Base-by-base conservation (phyloP, 805 yeast species). In the Tetrapisispora pingtungensis region DNA sequence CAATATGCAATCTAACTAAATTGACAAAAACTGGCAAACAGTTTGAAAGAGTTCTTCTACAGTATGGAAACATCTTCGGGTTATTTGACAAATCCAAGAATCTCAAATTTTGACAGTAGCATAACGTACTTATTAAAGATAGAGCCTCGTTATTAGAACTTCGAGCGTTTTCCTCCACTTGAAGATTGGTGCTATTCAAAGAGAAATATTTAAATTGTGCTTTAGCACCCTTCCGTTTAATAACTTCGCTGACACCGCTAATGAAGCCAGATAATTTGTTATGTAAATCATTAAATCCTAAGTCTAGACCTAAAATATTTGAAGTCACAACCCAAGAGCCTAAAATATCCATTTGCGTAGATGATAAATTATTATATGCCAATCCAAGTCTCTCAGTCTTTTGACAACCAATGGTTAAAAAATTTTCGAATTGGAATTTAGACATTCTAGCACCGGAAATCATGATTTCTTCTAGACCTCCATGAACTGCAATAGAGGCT, bases 1-100 rank as follows among this genome's bases (percentile, higher is more conserved):
- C 95, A 45, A 89, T 57, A 58, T 82, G 87, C 32, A 89, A 60
- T 42, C 95, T 69, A 0, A 75, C 60, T 50, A 89, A 64, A 39
- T 71, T 71, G 3, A 76, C 77, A 59, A 81, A 81, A 17, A 78
- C 65, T 1, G 96, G 95, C 41, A 89, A 61, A 48, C 73, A 73
- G 15, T 75, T 68, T 1, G 77, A 67, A 42, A 88, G 64, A 33
- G 74, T 70, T n/a, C 65, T 59, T 47, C 75, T 68, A 27, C 80
- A 68, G 5, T 68, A 58, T 1, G 86, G 87, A 61, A 88, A 85
- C 17, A 89, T 62, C 41, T 69, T 70, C n/a, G 81, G 78, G 61
- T 88, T 89, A 50, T 81, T 77, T 10, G 95, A 84, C 26, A 89
- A 55, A 60, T 89, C 97, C 46, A 89, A 66, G 57, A 81, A 84